Evolutionary conservation across 2,329 filamentous ascomycete species (phyloP), one percentile per base, ranked within the genome.

Genomic region (Fusarium denticulatum): DNA sequence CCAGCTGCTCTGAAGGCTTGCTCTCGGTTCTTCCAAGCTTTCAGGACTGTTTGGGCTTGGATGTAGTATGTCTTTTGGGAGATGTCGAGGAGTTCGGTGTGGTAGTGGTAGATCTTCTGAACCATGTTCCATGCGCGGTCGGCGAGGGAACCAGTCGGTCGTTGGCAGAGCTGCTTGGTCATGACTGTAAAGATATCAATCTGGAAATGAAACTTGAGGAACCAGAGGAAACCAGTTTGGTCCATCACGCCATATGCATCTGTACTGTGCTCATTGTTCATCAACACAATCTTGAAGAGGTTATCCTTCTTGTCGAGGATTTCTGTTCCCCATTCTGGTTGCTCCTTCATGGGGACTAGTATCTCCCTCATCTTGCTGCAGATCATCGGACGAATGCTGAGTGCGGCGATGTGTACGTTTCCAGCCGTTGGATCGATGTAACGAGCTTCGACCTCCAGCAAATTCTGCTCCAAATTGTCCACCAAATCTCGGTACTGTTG

Each of bases 131-230:
- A 91, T 3, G 86, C 88, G 36, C 86, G 84, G 49, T 90, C 88
- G 14, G 88, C 85, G 15, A 90, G 80, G 7, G 77, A 79, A 14
- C 89, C 88, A 5, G 82, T 82, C 1, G 83, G 84, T 42, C 86
- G 85, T 37, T 85, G 82, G 69, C 83, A 85, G 18, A 91, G 83
- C 75, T 89, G 87, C 9, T 87, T 87, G 0, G 86, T 85, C 78
- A 89, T 83, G 76, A 88, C 89, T 42, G 86, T 81, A 68, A 90
- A 87, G 30, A 90, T 81, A 62, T 89, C 88, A 53, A 87, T 79
- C 74, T 90, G 88, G 78, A 90, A 89, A 74, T 89, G 86, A 30
- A 82, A 80, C 67, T 85, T 84, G 77, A 86, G 82, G 72, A 87
- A 89, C 89, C 89, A 91, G 16, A 87, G 75, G 76, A 89, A 90